A percentile compares a stretch with the other conserved stretches of the same genome.
phyloP scores from a whole-genome alignment of 2,329 filamentous ascomycete genomes.

The Lizonia empirigonia region DNA sequence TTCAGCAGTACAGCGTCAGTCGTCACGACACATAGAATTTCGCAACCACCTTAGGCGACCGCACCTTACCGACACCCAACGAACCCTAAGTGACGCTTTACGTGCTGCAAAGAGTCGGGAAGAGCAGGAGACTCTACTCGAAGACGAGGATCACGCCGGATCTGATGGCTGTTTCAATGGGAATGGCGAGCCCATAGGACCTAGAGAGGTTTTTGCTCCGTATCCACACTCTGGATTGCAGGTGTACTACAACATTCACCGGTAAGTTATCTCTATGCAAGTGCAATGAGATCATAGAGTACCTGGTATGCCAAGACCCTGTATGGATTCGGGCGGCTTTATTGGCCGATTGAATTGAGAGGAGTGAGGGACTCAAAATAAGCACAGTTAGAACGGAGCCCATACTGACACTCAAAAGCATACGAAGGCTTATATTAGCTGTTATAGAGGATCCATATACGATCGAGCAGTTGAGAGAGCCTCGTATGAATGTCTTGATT shows the following conservation, averaged over 20 bases:
- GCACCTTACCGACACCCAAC: conserved; percentile 38
- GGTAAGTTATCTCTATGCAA: conserved; percentile 47
- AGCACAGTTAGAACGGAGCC: not conserved
- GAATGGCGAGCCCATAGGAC: conserved; percentile 41
- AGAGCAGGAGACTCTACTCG: conserved; percentile 56
- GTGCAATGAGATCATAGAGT: no score
- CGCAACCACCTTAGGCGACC: conserved; percentile 42
- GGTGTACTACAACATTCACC: conserved; percentile 79
- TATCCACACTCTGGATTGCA: conserved; percentile 68
- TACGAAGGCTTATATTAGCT: conserved; percentile 54
- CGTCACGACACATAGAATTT: conserved; percentile 40
- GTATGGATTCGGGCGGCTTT: no score
- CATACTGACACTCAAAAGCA: conserved; percentile 30
- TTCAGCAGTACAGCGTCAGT: conserved; percentile 21
- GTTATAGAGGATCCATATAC: conserved; percentile 68
- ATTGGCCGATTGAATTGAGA: no score
- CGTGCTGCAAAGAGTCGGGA: conserved; percentile 51
- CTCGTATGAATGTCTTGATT: conserved; percentile 80
- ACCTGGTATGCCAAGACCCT: no score
- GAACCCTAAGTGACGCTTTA: conserved; percentile 47
- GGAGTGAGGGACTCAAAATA: no score
- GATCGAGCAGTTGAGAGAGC: conserved; percentile 77
- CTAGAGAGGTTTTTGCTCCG: conserved; percentile 50
- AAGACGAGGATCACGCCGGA: conserved; percentile 52
- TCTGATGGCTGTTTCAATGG: conserved; percentile 53